A percentile compares a stretch with the other conserved stretches of the same genome.
Evolutionary conservation across 2,329 filamentous ascomycete genomes (phyloP).

Genomic region (Exutisphaerella laricina): DNA sequence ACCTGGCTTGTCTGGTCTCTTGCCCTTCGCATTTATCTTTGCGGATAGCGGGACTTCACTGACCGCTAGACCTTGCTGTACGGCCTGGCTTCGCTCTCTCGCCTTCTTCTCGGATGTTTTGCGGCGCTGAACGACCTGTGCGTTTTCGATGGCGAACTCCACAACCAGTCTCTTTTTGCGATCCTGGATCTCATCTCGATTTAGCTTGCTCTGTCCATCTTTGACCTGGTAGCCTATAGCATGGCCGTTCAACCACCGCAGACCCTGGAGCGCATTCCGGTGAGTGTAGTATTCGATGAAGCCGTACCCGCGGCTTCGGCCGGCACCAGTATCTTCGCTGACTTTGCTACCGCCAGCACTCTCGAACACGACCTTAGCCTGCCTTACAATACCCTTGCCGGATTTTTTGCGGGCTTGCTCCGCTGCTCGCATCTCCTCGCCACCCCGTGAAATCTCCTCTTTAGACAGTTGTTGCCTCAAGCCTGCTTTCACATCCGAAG

Average conservation of each 20-base stretch:
- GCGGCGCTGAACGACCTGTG: slow-evolving; percentile 82
- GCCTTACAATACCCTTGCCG: slow-evolving; percentile 80
- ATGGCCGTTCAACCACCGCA: slow-evolving; percentile 87
- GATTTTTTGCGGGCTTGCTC: slow-evolving; percentile 74
- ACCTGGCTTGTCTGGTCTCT: slow-evolving; percentile 21
- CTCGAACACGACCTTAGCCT: slow-evolving; percentile 94
- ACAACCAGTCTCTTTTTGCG: slow-evolving; percentile 87
- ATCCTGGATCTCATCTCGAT: slow-evolving; percentile 51
- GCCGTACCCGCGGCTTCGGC: slow-evolving; percentile 85
- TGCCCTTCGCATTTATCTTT: slow-evolving; percentile 14
- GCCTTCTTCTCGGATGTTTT: slow-evolving; percentile 57
- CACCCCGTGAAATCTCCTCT: slow-evolving; percentile 77
- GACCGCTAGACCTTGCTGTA: slow-evolving; percentile 16
- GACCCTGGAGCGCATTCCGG: slow-evolving; percentile 87
- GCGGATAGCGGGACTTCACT: slow-evolving; percentile 10
- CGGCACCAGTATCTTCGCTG: slow-evolving; percentile 66
- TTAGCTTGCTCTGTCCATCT: slow-evolving; percentile 34
- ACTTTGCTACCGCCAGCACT: slow-evolving; percentile 80
- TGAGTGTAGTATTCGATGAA: slow-evolving; percentile 97
- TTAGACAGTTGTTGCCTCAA: slow-evolving; percentile 74
- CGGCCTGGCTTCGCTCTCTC: slow-evolving; percentile 38
- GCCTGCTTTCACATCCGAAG: slow-evolving; percentile 77
- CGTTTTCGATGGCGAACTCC: slow-evolving; percentile 97
- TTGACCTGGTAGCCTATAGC: slow-evolving; percentile 49
- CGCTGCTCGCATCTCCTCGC: slow-evolving; percentile 71